Evolutionary conservation across 2,329 filamentous ascomycete species (phyloP).

Genomic region (Ceratocystis albifundus): DNA sequence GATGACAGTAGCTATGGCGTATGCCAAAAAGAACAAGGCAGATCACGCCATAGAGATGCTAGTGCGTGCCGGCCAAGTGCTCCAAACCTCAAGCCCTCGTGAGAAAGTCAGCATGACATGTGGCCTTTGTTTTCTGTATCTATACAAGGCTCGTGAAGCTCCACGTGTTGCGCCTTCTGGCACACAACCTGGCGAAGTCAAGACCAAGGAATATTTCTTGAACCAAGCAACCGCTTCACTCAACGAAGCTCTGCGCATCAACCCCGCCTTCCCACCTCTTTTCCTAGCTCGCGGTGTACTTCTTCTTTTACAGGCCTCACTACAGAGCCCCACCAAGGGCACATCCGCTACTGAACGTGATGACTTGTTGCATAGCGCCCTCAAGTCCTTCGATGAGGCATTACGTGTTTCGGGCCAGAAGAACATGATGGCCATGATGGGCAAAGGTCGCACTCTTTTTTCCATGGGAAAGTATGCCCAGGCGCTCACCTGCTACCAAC

Average conservation of each 20-base stretch:
- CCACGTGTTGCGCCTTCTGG: conserved; percentile 52
- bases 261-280: conserved; percentile 80
- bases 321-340: conserved; percentile 53
- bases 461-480: conserved; percentile 78
- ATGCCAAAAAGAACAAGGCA: conserved; percentile 88
- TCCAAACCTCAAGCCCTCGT: conserved; percentile 58
- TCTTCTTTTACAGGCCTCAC: conserved; percentile 73
- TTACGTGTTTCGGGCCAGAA: conserved; percentile 70
- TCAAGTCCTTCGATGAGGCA: conserved; percentile 92
- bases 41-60: conserved; percentile 69
- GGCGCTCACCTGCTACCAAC: conserved; percentile 74
- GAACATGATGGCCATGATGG: conserved; percentile 87
- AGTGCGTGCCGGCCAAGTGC: conserved; percentile 60
- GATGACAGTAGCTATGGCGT: conserved; percentile 95
- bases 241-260: conserved; percentile 91
- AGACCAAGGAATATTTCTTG: conserved; percentile 88
- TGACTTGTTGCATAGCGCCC: conserved; percentile 70
- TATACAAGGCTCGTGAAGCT: conserved; percentile 79
- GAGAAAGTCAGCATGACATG: conserved; percentile 78
- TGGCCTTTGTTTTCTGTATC: conserved; percentile 80
- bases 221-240: conserved; percentile 80
- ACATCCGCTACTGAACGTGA: conserved; percentile 46
- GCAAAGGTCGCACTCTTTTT: conserved; percentile 76
- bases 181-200: conserved; percentile 52
- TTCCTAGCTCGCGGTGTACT: conserved; percentile 86